Evolutionary conservation across 345 rosid genomes (phyloP).

Genomic region (Alliaria petiolata): DNA sequence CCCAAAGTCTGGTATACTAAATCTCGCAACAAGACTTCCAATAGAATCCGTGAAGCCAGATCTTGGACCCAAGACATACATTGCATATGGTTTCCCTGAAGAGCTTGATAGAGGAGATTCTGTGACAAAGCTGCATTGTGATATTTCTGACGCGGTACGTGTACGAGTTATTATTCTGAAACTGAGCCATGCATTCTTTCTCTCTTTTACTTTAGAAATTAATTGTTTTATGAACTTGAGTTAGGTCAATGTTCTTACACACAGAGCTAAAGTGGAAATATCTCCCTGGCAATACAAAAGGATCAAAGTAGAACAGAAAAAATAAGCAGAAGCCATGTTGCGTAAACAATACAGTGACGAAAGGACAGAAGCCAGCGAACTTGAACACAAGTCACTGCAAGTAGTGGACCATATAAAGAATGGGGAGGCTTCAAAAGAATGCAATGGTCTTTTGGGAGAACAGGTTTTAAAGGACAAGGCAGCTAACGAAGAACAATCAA

Average conservation of each 20-base stretch:
- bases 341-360: not conserved
- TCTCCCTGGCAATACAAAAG: not conserved
- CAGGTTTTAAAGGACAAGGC: not conserved
- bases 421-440: not conserved
- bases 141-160: constrained; percentile 77
- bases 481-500: constrained; percentile 12
- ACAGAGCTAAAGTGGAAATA: constrained; percentile 21
- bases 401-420: not conserved
- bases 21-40: constrained; percentile 63
- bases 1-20: constrained; percentile 50
- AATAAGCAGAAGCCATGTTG: not conserved
- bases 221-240: not conserved
- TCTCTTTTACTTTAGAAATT: not conserved
- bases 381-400: constrained; percentile 3
- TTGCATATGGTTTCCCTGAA: constrained; percentile 67
- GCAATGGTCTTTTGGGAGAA: not conserved
- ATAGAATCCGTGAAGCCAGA: constrained; percentile 56
- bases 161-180: not conserved
- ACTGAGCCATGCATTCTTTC: not conserved
- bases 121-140: constrained; percentile 86
- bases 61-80: constrained; percentile 83
- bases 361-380: constrained; percentile 3
- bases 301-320: not conserved
- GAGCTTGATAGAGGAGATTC: constrained; percentile 83
- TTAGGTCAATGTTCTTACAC: constrained; percentile 33